phyloP scores from a whole-genome alignment of 495 filamentous ascomycete genomes.

The Aspergillus heteromorphus region DNA sequence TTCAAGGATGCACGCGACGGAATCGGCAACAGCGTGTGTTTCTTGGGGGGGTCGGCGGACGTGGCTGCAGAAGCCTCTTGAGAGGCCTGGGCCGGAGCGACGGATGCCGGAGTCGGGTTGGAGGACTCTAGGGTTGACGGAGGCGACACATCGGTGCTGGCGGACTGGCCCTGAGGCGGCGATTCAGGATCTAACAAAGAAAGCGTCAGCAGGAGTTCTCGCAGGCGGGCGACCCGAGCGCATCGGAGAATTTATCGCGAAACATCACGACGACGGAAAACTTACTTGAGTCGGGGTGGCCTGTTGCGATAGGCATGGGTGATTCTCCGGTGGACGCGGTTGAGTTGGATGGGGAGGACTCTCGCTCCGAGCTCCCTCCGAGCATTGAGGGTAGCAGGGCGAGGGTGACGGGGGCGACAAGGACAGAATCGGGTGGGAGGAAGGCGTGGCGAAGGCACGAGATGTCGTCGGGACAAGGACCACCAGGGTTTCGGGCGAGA shows the following conservation, averaged over 20 bases:
- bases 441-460: not conserved
- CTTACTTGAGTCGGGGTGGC: slow-evolving; percentile 19
- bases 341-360: slow-evolving; percentile 28
- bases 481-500: slow-evolving; percentile 22
- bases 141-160: slow-evolving; percentile 23
- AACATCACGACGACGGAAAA: not conserved
- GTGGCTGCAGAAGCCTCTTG: slow-evolving; percentile 11
- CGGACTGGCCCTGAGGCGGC: slow-evolving; percentile 22
- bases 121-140: slow-evolving; percentile 24
- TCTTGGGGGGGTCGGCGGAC: slow-evolving; percentile 39
- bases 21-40: slow-evolving; percentile 54
- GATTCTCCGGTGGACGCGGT: slow-evolving; percentile 27
- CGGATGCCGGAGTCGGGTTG: slow-evolving; percentile 17
- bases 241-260: not conserved
- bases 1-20: slow-evolving; percentile 68
- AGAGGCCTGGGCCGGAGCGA: slow-evolving; percentile 13
- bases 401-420: slow-evolving; percentile 9
- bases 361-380: slow-evolving; percentile 34
- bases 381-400: slow-evolving; percentile 30
- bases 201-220: slow-evolving; percentile 8
- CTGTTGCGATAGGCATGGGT: slow-evolving; percentile 33
- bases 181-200: slow-evolving; percentile 26
- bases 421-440: slow-evolving; percentile 4
- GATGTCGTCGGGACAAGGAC: slow-evolving; percentile 10
- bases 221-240: slow-evolving; percentile 1